Evolutionary conservation across 768 basidiomycete species (phyloP).

Genomic region (Mycena crocata): DNA sequence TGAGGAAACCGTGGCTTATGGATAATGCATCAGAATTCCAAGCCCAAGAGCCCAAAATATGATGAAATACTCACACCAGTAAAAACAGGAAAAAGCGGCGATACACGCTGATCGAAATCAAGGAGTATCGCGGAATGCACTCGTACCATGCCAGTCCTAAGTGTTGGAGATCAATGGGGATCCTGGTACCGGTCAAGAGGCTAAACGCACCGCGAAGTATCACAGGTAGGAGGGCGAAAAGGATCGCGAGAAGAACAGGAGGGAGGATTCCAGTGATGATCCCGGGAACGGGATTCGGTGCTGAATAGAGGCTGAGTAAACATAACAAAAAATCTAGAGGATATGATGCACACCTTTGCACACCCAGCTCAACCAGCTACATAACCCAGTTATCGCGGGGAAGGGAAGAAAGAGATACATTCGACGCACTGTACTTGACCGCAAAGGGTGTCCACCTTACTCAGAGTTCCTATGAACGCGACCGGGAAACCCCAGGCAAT

Average conservation of each 20-base stretch:
- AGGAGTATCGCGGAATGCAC: slow-evolving; percentile 74
- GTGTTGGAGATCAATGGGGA: slow-evolving; percentile 16
- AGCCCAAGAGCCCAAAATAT: not conserved
- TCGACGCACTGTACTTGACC: slow-evolving; percentile 53
- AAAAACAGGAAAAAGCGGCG: slow-evolving; percentile 78
- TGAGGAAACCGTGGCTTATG: slow-evolving; percentile 74
- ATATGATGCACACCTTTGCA: slow-evolving; percentile 46
- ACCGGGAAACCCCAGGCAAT: slow-evolving; percentile 76
- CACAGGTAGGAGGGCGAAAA: slow-evolving; percentile 72
- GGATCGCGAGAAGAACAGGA: slow-evolving; percentile 68
- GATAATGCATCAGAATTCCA: not conserved
- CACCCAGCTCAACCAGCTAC: slow-evolving; percentile 72
- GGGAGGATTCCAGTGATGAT: slow-evolving; percentile 77
- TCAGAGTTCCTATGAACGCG: slow-evolving; percentile 72
- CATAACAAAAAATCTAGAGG: not conserved
- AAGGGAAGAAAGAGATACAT: not conserved
- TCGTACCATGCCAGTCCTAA: slow-evolving; percentile 68
- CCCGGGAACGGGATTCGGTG: slow-evolving; percentile 53
- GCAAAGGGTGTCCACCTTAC: slow-evolving; percentile 68
- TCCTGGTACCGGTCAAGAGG: not conserved
- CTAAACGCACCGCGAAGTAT: slow-evolving; percentile 67
- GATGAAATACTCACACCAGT: slow-evolving; percentile 56
- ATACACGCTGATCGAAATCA: slow-evolving; percentile 79
- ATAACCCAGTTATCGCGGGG: not conserved
- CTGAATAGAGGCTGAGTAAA: slow-evolving; percentile 34